These are phyloP conservation scores for Moesziomyces antarcticus DNA, from an alignment of 1,284 basidiomycete species.

Conservation along the genomic window DNA sequence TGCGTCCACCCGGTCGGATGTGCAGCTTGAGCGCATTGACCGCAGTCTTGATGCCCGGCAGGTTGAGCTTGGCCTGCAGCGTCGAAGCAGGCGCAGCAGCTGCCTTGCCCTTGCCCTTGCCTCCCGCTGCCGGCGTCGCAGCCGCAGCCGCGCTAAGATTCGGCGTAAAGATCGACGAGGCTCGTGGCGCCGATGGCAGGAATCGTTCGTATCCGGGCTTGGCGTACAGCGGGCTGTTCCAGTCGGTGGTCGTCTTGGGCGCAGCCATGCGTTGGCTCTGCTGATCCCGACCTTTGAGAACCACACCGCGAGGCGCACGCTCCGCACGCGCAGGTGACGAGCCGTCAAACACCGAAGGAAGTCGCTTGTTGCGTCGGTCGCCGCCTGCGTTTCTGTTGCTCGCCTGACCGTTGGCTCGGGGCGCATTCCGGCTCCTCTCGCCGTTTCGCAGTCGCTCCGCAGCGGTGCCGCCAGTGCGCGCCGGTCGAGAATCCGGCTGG, in stretches of 20 bases:
- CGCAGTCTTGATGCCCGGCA: conserved; percentile 37
- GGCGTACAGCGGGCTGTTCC: conserved; percentile 39
- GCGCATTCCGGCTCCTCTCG: conserved; percentile 2
- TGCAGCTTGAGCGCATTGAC: conserved; percentile 43
- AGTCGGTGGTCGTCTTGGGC: conserved; percentile 27
- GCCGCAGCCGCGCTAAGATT: conserved; percentile 15
- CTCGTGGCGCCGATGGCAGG: conserved; percentile 17
- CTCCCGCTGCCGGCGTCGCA: conserved; percentile 14
- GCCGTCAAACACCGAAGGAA: conserved; percentile 33
- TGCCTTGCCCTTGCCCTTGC: conserved; percentile 34
- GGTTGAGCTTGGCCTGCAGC: conserved; percentile 21
- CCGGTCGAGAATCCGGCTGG: conserved; percentile 11
- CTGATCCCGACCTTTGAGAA: conserved; percentile 9
- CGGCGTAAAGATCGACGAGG: conserved; percentile 26
- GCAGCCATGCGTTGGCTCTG: conserved; percentile 14
- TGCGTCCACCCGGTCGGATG: conserved; percentile 32
- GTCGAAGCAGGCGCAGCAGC: conserved; percentile 14
- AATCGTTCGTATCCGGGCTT: conserved; percentile 30
- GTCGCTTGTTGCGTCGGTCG: conserved; percentile 34
- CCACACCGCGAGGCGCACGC: conserved; percentile 1
- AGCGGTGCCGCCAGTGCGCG: conserved; percentile 2
- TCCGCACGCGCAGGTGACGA: conserved; percentile 7
- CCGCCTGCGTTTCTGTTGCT: conserved; percentile 15
- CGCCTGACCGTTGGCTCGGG: conserved; percentile 2
- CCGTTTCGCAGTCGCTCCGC: conserved; percentile 23